Conservation (phyloP, 2,329 filamentous ascomycete species). For the Colletotrichum sp. region DNA sequence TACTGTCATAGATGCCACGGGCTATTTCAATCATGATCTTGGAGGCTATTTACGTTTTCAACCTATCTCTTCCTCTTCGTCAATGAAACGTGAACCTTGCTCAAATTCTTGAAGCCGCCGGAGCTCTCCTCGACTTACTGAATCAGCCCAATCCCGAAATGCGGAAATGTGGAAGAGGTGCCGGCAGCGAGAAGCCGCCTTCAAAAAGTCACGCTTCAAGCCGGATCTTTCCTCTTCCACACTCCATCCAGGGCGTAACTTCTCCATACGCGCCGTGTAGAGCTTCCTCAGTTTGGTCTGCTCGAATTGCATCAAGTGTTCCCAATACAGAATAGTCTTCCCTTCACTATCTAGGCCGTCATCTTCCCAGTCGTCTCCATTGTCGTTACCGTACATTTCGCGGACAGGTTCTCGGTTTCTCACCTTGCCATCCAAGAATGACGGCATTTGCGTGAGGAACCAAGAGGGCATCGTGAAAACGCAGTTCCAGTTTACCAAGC, state of each 20-base stretch:
- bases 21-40: neutral
- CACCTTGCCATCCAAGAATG: slow-evolving; percentile 33
- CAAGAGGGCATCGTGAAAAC: slow-evolving; percentile 45
- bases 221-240: slow-evolving; percentile 22
- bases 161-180: neutral
- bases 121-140: neutral
- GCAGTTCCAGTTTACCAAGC: slow-evolving; percentile 48
- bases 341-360: slow-evolving; percentile 39
- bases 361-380: neutral
- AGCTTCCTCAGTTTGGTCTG: slow-evolving; percentile 38
- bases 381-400: slow-evolving; percentile 33
- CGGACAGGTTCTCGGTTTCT: slow-evolving; percentile 36
- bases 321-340: slow-evolving; percentile 43
- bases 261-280: slow-evolving; percentile 35
- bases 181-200: slow-evolving; percentile 6
- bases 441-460: slow-evolving; percentile 35
- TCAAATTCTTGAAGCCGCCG: neutral
- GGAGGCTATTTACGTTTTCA: neutral
- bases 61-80: neutral
- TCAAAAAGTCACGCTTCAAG: slow-evolving; percentile 37
- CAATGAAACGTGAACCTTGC: neutral
- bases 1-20: neutral
- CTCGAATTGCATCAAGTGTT: slow-evolving; percentile 45
- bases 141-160: neutral
- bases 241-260: slow-evolving; percentile 37